A percentile compares a stretch with the other conserved stretches of the same genome.
Conservation (phyloP, 306 rosid species). For the Psophocarpus tetragonolobus region DNA sequence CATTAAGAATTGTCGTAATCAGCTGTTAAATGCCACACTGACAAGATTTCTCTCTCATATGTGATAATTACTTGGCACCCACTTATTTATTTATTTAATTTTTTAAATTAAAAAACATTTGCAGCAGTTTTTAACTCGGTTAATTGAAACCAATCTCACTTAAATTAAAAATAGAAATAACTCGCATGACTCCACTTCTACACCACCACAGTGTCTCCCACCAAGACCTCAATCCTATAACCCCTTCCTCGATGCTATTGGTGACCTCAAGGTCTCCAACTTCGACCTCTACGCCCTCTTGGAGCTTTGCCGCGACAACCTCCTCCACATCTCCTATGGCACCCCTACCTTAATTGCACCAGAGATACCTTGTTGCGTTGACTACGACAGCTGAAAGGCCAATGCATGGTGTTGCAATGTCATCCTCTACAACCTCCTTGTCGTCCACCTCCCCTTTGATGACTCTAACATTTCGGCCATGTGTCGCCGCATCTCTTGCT, state of each 20-base stretch:
- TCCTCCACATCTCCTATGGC: conserved; percentile 88
- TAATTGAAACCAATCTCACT: too few species aligned
- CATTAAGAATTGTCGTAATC: too few species aligned
- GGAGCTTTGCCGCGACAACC: conserved; percentile 64
- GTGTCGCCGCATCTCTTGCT: conserved; percentile 58
- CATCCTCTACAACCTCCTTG: conserved; percentile 67
- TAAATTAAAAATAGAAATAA: too few species aligned
- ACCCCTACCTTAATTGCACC: conserved; percentile 93
- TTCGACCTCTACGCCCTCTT: conserved; percentile 90
- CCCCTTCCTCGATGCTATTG: conserved; percentile 65
- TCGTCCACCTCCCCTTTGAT: conserved; percentile 71
- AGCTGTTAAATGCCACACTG: too few species aligned
- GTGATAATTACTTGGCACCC: too few species aligned
- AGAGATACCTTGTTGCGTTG: conserved; percentile 56
- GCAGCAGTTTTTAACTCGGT: too few species aligned
- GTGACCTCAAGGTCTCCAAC: conserved; percentile 75
- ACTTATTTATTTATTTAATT: too few species aligned
- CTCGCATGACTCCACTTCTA: conserved; percentile 68
- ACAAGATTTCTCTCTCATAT: too few species aligned
- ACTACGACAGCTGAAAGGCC: conserved; percentile 79
- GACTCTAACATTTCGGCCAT: conserved; percentile 65
- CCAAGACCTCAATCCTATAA: conserved; percentile 89
- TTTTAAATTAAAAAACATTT: too few species aligned
- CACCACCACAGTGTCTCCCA: conserved; percentile 74
- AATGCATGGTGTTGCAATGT: conserved; percentile 95